phyloP scores from a whole-genome alignment of 257 asterid genomes.

The Scutellaria galericulata region DNA sequence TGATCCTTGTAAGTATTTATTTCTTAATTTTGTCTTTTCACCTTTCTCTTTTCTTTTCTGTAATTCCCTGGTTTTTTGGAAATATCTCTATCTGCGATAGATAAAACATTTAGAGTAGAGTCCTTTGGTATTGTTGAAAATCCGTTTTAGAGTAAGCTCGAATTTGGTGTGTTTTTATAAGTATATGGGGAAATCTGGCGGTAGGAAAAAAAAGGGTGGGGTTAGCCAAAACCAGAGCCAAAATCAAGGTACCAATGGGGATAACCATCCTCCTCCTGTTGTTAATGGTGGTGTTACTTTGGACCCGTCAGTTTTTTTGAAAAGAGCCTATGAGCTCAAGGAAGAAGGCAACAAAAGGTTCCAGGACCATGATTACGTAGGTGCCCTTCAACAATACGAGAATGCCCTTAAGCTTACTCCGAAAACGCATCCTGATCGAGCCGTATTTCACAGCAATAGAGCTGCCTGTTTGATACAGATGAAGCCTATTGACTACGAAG shows the following conservation, averaged over 20 bases:
- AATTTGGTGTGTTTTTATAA: slow-evolving; percentile 36
- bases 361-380: slow-evolving; percentile 78
- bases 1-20: slow-evolving; percentile 46
- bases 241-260: slow-evolving; percentile 46
- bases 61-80: slow-evolving; percentile 5
- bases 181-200: slow-evolving; percentile 92
- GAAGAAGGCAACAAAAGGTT: slow-evolving; percentile 92
- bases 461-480: slow-evolving; percentile 98
- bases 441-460: slow-evolving; percentile 89
- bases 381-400: slow-evolving; percentile 82
- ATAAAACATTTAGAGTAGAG: neutral
- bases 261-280: slow-evolving; percentile 46
- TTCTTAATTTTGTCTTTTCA: neutral
- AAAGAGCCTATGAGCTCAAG: slow-evolving; percentile 88
- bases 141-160: slow-evolving; percentile 34
- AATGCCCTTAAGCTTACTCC: slow-evolving; percentile 82
- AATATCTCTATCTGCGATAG: slow-evolving; percentile 21
- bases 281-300: slow-evolving; percentile 66
- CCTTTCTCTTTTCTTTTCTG: neutral
- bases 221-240: slow-evolving; percentile 45
- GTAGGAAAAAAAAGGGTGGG: slow-evolving; percentile 76
- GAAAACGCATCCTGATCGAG: slow-evolving; percentile 80
- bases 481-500: slow-evolving; percentile 87
- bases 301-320: slow-evolving; percentile 65
- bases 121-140: neutral